Base-by-base conservation (phyloP, 805 yeast species). In the Zygotorulaspora chibaensis region DNA sequence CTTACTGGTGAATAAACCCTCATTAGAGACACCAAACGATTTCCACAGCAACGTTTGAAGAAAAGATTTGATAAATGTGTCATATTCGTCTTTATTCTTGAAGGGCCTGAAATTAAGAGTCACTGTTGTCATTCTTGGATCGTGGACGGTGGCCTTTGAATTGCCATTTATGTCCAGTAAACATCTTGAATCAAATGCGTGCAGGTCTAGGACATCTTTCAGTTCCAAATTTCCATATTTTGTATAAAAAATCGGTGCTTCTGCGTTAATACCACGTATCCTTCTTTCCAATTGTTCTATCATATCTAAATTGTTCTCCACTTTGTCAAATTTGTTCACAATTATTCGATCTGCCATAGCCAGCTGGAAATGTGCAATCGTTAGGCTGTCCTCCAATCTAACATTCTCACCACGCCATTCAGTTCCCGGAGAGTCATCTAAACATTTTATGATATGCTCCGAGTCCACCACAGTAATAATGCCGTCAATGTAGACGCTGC, bases 401-500 rank as follows among this genome's bases (percentile, higher is more conserved):
- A 70, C 74, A 9, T 70, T 64, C 8, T 68, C 71, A 18, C 75
- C 69, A 58, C 81, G 88, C 79, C 84, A 78, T 58, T 83, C 88
- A 0, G 86, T 83, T 11, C 61, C 57, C 1, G 65, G 60, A 13
- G 70, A 68, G 53, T 88, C 97, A 46, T 79, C 81, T 26, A 91
- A 68, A 51, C 86, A 82, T 43, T 69, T 69, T 13, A 74, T 56
- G 18, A 91, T 81, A 58, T 88, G 82, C 39, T 75, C 80, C 2
- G 82, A 62, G 62, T 91, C 98, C 35, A 93, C 70, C 2, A 91
- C 97, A 0, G 96, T 85, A 11, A 93, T 76, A 4, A 91, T 87
- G 0, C 96, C 96, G 65, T 91, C 98, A 27, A 93, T 83, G 62
- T 87, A 86, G 1, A 93, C 88, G 54, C 81, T 83, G 3, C 96